phyloP scores from a whole-genome alignment of 176 grass and related monocot genomes.

The Puccinellia tenuiflora region DNA sequence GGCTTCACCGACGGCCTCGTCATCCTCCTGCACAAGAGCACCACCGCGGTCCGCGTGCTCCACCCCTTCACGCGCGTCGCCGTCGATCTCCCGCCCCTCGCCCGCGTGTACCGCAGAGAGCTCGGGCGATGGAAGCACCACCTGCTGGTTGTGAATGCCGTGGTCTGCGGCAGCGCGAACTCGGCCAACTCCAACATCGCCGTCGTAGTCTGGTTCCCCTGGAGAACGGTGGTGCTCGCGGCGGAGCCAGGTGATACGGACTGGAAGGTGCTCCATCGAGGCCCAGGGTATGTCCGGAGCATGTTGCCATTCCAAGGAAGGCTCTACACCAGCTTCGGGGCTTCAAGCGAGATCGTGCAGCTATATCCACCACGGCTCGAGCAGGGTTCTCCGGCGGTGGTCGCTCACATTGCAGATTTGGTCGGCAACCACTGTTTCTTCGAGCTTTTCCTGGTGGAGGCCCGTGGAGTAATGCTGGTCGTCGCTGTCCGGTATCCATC shows the following conservation, averaged over 20 bases:
- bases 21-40: constrained; percentile 1
- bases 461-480: background rate
- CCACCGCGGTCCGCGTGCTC: background rate
- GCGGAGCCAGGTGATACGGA: background rate
- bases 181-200: background rate
- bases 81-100: constrained; percentile 9
- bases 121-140: background rate
- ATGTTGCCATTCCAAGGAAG: background rate
- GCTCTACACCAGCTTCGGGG: background rate
- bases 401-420: background rate
- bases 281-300: background rate
- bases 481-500: background rate
- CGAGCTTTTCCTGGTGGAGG: background rate
- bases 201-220: background rate
- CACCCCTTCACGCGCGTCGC: constrained; percentile 14
- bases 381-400: background rate
- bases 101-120: background rate
- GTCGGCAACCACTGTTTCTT: background rate
- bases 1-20: background rate
- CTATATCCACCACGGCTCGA: background rate
- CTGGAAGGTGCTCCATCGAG: background rate
- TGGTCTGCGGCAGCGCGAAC: background rate
- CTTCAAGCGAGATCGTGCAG: background rate
- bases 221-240: background rate
- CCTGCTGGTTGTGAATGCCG: background rate